Evolutionary conservation across 2,329 filamentous ascomycete genomes (phyloP), one percentile per base, ranked within the genome.

Genomic region (Sporothrix humicola): DNA sequence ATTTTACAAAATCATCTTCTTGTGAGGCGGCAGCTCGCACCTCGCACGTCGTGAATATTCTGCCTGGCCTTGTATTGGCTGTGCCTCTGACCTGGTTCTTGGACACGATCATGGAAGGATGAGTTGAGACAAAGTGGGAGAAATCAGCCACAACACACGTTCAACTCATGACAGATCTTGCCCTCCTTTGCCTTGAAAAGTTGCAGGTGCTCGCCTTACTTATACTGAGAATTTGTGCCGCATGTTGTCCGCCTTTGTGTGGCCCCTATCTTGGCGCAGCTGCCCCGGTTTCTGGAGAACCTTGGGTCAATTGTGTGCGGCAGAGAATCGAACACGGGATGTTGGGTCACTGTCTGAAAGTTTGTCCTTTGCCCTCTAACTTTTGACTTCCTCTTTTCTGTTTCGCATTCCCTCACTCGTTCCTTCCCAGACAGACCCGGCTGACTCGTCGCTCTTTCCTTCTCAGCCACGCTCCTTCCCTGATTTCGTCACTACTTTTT

Each of bases 231-330:
- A 1, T 17, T 15, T 48, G 10, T 66, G 31, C n/a, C 7, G 31
- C 31, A 37, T 37, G 31, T 7, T 37, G 4, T 37, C 31, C 31
- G 31, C 5, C 17, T 48, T 46, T 26, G 20, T 26, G 17, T 68
- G 66, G 46, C 48, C 42, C 37, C 9, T 56, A 10, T 56, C 50
- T 23, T 31, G 17, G 26, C 66, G 6, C 31, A 37, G 31, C 31
- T 6, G 3, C 50, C 66, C 65, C n/a, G 48, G 65, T 37, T 69
- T 37, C 66, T 54, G 66, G 50, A 12, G 9, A 59, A 52, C 69
- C 44, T 71, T 71, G 69, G 69, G 17, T 42, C 56, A 17, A 50
- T 56, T 20, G 5, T 63, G 4, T 63, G 59, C 59, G 37, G 59
- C 59, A 44, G 17, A 63, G 31, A 44, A 44, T 12, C 31, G 20